Percentiles rank a stretch among this genome's conserved stretches.
phyloP scores from a whole-genome alignment of 345 rosid species.

The Lagerstroemia speciosa region DNA sequence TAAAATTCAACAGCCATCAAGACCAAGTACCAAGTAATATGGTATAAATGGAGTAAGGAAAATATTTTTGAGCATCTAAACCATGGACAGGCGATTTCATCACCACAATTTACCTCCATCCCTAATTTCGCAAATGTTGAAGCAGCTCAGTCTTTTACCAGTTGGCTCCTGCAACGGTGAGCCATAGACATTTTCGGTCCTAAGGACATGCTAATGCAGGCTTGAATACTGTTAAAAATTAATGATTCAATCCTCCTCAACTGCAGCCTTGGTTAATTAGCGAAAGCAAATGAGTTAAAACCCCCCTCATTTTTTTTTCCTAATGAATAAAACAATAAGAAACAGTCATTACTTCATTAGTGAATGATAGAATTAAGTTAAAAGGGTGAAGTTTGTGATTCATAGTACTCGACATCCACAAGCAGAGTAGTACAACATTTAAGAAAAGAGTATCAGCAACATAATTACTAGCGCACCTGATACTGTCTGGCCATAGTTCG shows the following conservation, averaged over 20 bases:
- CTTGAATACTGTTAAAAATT: neutral
- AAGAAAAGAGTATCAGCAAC: neutral
- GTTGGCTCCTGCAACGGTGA: neutral
- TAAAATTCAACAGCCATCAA: neutral
- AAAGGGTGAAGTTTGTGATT: too few species aligned
- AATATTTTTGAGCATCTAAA: neutral
- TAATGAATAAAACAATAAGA: too few species aligned
- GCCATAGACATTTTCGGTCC: neutral
- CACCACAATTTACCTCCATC: neutral
- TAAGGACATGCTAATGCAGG: neutral
- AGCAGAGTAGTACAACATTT: neutral
- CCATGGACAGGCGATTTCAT: neutral
- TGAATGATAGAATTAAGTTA: too few species aligned
- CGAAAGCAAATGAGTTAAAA: too few species aligned
- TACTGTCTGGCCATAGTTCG: constrained; percentile 73
- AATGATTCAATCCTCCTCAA: neutral
- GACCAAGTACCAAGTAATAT: too few species aligned
- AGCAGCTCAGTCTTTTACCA: neutral
- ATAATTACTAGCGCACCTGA: constrained; percentile 41
- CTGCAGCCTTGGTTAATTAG: too few species aligned
- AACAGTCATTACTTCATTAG: too few species aligned
- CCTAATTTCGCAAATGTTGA: neutral
- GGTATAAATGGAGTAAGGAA: too few species aligned
- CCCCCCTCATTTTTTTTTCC: too few species aligned
- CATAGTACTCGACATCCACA: neutral